A percentile compares a stretch with the other conserved stretches of the same genome.
phyloP scores from a whole-genome alignment of 139 green algal species.

The Raphidocelis subcapitata region DNA sequence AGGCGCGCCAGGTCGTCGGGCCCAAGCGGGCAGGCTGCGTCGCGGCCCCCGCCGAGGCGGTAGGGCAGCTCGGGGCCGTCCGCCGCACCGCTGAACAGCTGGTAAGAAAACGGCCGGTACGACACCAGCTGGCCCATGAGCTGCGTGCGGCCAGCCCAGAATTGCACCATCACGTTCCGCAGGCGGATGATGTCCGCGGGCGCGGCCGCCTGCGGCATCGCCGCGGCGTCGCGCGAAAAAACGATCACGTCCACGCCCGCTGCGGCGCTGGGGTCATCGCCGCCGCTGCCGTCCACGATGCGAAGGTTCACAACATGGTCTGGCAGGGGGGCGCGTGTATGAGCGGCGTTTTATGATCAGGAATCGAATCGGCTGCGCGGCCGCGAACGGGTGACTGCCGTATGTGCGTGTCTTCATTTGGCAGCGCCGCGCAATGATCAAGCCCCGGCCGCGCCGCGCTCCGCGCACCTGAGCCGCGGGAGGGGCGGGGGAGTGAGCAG shows the following conservation, averaged over 20 bases:
- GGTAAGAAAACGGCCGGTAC: slow-evolving; percentile 11
- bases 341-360: not conserved
- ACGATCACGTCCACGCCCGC: not conserved
- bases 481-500: not conserved
- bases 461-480: slow-evolving; percentile 10
- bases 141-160: slow-evolving; percentile 12
- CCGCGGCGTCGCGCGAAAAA: not conserved
- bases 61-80: not conserved
- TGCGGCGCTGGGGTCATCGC: not conserved
- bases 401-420: no score
- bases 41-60: no score
- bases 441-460: not conserved
- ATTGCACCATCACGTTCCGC: slow-evolving; percentile 17
- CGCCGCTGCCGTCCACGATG: slow-evolving; percentile 9
- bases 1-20: no score
- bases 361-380: no score
- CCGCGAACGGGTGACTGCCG: no score
- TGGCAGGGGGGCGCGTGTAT: not conserved
- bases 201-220: slow-evolving; percentile 5
- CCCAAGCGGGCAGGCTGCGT: no score
- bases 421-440: no score
- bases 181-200: slow-evolving; percentile 12
- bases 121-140: slow-evolving; percentile 17
- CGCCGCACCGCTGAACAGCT: not conserved
- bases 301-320: slow-evolving; percentile 9